phyloP scores from a whole-genome alignment of 75 land plant genomes.

The Picea sitchensis region DNA sequence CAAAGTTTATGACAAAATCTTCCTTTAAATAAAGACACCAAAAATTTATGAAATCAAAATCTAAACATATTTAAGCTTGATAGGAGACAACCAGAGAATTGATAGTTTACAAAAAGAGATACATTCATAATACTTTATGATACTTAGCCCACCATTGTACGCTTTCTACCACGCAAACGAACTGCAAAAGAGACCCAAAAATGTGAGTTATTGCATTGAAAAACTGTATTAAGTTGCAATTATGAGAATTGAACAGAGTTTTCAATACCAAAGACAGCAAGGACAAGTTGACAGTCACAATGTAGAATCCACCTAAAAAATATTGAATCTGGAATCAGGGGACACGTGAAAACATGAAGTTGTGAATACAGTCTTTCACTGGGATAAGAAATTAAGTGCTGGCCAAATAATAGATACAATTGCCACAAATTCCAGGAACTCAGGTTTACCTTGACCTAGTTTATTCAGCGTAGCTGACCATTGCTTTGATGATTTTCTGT shows the following conservation, averaged over 20 bases:
- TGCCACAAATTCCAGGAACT: neutral
- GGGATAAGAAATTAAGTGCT: neutral
- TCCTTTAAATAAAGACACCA: too few species aligned
- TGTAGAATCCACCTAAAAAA: neutral
- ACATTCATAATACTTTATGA: too few species aligned
- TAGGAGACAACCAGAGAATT: too few species aligned
- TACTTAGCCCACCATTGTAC: slow-evolving; percentile 64
- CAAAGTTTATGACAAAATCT: too few species aligned
- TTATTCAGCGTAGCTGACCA: slow-evolving; percentile 94
- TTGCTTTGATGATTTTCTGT: slow-evolving; percentile 87
- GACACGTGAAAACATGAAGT: neutral
- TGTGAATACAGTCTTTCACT: neutral
- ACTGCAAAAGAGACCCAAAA: slow-evolving; percentile 32
- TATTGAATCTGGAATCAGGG: neutral
- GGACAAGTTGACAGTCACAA: neutral
- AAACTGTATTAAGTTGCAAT: neutral
- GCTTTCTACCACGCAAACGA: slow-evolving; percentile 65
- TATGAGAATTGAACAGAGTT: neutral
- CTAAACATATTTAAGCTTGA: too few species aligned
- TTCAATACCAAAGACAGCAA: neutral
- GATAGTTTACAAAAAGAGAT: too few species aligned
- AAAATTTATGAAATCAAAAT: too few species aligned
- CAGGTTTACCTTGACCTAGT: slow-evolving; percentile 70
- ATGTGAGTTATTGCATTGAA: neutral
- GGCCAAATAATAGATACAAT: neutral